Conservation (phyloP, 2,329 filamentous ascomycete genomes). For the Ceratocystis colombiana region DNA sequence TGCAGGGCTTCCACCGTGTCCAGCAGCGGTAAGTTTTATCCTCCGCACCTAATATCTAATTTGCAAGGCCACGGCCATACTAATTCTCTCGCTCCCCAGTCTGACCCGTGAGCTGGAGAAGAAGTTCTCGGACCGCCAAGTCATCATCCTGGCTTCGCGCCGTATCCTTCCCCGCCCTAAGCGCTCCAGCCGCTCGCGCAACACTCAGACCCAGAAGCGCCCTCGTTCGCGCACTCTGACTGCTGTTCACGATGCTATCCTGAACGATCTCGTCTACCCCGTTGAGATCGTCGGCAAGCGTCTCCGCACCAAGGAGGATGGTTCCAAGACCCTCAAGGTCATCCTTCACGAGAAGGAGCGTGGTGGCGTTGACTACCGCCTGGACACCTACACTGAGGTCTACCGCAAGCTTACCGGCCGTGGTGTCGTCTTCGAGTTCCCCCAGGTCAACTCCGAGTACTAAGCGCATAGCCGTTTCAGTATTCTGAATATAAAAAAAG, state of each 20-base stretch:
- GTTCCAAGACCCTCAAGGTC: conserved; percentile 97
- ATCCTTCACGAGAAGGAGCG: conserved; percentile 99
- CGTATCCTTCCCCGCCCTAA: conserved; percentile 98
- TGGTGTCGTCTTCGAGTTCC: conserved; percentile 97
- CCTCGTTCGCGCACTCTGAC: conserved; percentile 96
- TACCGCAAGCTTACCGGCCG: conserved; percentile 97
- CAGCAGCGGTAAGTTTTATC: conserved; percentile 81
- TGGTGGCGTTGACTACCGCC: conserved; percentile 96
- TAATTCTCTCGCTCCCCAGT: conserved; percentile 41
- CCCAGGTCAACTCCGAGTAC: conserved; percentile 71
- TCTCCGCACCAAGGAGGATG: conserved; percentile 96
- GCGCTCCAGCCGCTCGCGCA: conserved; percentile 93
- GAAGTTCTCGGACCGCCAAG: conserved; percentile 99
- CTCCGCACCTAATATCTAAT: not conserved
- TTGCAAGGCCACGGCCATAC: conserved; percentile 11
- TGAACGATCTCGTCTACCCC: conserved; percentile 95
- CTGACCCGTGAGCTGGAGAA: conserved; percentile 99
- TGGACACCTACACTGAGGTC: conserved; percentile 99
- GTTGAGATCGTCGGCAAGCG: conserved; percentile 99
- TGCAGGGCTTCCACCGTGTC: conserved; percentile 97
- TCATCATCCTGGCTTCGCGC: conserved; percentile 96
- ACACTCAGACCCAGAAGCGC: conserved; percentile 96
- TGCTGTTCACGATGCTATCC: conserved; percentile 96
- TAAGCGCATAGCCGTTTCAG: conserved; percentile 42
- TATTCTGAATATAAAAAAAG: conserved; percentile 22